Base-by-base conservation (phyloP, 2,329 filamentous ascomycete genomes). In the Epichloe bromicola region DNA sequence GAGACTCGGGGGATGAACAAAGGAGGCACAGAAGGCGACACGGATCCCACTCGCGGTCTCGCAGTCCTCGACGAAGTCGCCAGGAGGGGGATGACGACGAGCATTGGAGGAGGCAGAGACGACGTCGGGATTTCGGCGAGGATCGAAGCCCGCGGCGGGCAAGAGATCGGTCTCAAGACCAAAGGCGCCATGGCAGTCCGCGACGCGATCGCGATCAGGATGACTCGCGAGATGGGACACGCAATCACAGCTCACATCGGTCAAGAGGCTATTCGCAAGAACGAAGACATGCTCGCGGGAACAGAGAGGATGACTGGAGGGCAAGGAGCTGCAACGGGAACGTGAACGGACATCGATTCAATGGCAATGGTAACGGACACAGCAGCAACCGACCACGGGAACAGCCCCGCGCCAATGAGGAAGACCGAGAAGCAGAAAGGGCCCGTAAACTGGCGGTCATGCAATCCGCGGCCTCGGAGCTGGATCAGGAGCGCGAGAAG, bases 391-490 rank as follows among this genome's bases (percentile, higher is more conserved):
- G 20, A 15, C 6, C 50, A 17, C 37, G 50, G 3, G 54, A 3
- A 38, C 51, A 12, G 49, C 23, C 20, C 5, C 17, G 19, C 11
- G 12, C 43, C 7, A 40, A 19, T 17, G 45, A 59, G 8, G 54
- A 58, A 15, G 65, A 67, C 4, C 65, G 63, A 6, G 75, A 75
- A 19, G 76, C 79, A 20, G 81, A 85, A 55, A 74, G 75, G n/a
- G 80, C 81, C 12, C 75, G 76, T 23, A 86, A 81, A 62, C 67
- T 88, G 17, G 84, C 82, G 15, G 82, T 80, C 8, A 88, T 89
- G 85, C 83, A 86, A 63, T 75, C 76, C 17, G 83, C 81, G 30
- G 85, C 85, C 4, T 75, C 74, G 1, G 79, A 84, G 11, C 71
- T 94, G 46, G 86, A 91, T 58, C 63, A 72, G n/a, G 82, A 85